A percentile compares a stretch with the other conserved stretches of the same genome.
These are phyloP conservation scores for Coemansia erecta DNA, from an alignment of 192 early-diverging fungal species.

Conservation along the genomic window DNA sequence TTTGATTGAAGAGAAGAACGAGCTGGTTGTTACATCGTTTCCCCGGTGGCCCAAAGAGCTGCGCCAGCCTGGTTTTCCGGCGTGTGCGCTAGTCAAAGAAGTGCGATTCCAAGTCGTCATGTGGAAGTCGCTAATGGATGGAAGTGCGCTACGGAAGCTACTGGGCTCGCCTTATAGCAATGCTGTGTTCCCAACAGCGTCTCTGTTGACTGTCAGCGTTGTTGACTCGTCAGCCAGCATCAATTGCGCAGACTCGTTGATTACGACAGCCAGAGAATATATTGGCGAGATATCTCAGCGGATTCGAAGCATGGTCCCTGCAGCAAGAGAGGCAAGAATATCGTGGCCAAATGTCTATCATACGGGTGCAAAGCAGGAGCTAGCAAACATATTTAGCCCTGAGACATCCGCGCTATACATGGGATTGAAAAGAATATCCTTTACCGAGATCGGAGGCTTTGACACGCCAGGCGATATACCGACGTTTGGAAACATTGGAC, in stretches of 20 bases:
- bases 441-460: background rate
- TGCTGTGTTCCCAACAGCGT: background rate
- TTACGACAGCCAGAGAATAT: background rate
- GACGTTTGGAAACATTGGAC: background rate
- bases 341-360: conserved; percentile 3
- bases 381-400: background rate
- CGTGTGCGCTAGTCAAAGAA: background rate
- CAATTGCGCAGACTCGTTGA: background rate
- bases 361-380: background rate
- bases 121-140: background rate
- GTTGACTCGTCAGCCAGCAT: background rate
- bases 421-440: background rate
- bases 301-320: background rate
- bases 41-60: conserved; percentile 1
- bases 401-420: background rate
- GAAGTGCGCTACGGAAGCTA: background rate
- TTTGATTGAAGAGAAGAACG: background rate
- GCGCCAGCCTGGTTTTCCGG: background rate
- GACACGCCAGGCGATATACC: background rate
- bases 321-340: background rate
- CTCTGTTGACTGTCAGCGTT: background rate
- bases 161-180: background rate
- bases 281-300: background rate
- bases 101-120: background rate
- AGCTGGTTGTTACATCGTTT: background rate